Base-by-base conservation (phyloP, 352 stramenopile species). In the Globisporangium cylindrosporum region DNA sequence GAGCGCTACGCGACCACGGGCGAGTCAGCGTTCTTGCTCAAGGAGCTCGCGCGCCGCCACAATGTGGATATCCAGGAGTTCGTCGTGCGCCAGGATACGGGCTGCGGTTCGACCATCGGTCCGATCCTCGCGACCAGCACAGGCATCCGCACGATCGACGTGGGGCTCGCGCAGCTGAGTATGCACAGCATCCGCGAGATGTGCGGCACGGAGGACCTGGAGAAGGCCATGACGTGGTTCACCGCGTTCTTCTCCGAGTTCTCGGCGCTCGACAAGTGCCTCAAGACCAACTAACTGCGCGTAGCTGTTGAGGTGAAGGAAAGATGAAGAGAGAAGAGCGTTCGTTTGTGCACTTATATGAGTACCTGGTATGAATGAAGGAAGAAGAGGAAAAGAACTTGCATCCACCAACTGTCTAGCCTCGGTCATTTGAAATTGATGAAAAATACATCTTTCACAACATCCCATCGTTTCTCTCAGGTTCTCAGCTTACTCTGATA, bases 161-260 rank as follows among this genome's bases (percentile, higher is more conserved):
- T 99, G 55, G 98, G 98, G 34, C 92, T 98, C 41, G 93, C 97
- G 49, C 97, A 99, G 77, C 77, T 99, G 25, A 97, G 90, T 59
- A 99, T 99, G 98, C 98, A 99, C 84, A 97, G 83, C 58, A 98
- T 97, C 75, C 89, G 97, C 48, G 97, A 99, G 79, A 93, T 97
- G 73, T 98, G 97, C 85, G 96, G 94, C 61, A 94, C 93, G 22
- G 78, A 94, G 57, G 90, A 97, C 62, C 62, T 97, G 10, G 88
- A 91, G 43, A 82, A 84, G 69, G 64, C 78, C n/a, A 72, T 98
- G 22, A 79, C 92, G 61, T 88, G 97, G 67, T 98, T 99, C 74
- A 95, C 82, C 62, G 88, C 84, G 12, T 99, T 98, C 73, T 98
- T 97, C 75, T 90, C 93, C 54, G 78, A 97, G 62, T 98, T 98